Evolutionary conservation across 306 rosid species (phyloP).

Genomic region (Betula pendula): DNA sequence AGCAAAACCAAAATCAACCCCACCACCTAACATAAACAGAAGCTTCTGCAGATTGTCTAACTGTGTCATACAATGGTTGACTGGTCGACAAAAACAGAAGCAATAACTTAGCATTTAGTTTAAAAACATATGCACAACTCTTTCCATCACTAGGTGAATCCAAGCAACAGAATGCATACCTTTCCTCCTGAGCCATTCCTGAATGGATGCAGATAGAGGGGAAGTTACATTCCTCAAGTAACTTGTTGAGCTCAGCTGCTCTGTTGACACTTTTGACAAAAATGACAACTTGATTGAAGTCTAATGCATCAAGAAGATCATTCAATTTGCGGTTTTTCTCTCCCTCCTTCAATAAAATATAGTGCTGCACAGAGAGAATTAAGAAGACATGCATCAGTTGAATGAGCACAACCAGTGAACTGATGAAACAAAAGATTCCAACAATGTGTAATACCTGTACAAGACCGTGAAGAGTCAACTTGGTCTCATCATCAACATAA

Average conservation of each 20-base stretch:
- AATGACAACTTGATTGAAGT: slow-evolving; percentile 76
- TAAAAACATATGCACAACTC: background rate
- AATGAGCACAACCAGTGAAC: slow-evolving; percentile 14
- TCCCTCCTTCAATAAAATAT: slow-evolving; percentile 60
- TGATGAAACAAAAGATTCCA: slow-evolving; percentile 4
- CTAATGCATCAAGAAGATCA: slow-evolving; percentile 81
- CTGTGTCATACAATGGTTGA: background rate
- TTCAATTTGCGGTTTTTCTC: slow-evolving; percentile 79
- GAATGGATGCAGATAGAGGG: slow-evolving; percentile 80
- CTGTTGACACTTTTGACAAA: slow-evolving; percentile 74
- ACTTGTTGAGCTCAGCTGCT: slow-evolving; percentile 73
- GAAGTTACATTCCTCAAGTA: slow-evolving; percentile 74
- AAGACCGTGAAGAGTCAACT: slow-evolving; percentile 79
- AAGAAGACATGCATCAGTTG: background rate
- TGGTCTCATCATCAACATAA: slow-evolving; percentile 80
- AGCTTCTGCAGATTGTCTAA: background rate
- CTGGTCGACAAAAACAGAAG: background rate
- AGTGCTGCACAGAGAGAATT: slow-evolving; percentile 47
- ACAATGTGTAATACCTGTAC: slow-evolving; percentile 47
- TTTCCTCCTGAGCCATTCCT: slow-evolving; percentile 83
- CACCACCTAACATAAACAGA: background rate
- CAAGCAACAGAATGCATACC: slow-evolving; percentile 39
- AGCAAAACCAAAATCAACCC: background rate
- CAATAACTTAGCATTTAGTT: background rate
- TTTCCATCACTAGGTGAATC: background rate